Percentiles rank a stretch among this genome's conserved stretches.
phyloP scores from a whole-genome alignment of 768 basidiomycete genomes.

The Leccinum variicolor region DNA sequence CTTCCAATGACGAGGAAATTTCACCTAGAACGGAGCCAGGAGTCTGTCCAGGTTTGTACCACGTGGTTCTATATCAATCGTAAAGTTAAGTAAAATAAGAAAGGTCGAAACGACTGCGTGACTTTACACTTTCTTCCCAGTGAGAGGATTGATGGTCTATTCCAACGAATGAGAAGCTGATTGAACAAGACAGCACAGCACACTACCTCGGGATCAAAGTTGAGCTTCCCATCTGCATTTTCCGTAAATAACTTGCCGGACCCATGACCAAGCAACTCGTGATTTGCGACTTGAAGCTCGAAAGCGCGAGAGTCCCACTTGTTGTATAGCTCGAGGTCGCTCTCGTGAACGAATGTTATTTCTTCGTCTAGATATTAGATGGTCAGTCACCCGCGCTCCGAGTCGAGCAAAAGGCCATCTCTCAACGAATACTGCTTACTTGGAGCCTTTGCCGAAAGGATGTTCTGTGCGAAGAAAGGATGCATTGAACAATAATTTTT shows the following conservation, averaged over 20 bases:
- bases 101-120: not conserved
- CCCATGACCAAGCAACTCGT: conserved; percentile 85
- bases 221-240: conserved; percentile 68
- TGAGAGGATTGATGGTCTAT: conserved; percentile 79
- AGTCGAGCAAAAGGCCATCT: not conserved
- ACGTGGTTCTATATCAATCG: conserved; percentile 51
- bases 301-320: conserved; percentile 77
- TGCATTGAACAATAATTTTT: not conserved
- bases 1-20: conserved; percentile 88
- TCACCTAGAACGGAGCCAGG: conserved; percentile 80
- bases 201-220: conserved; percentile 73
- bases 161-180: not conserved
- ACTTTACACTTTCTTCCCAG: conserved; percentile 67
- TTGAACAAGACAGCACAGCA: conserved; percentile 3
- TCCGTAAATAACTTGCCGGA: conserved; percentile 84
- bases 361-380: conserved; percentile 55
- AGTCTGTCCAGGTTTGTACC: conserved; percentile 89
- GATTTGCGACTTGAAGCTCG: conserved; percentile 88
- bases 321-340: conserved; percentile 71
- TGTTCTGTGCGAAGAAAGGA: conserved; percentile 48
- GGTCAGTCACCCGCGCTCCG: not conserved
- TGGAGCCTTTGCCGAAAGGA: conserved; percentile 84
- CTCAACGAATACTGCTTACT: conserved; percentile 41
- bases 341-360: conserved; percentile 78
- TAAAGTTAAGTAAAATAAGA: not conserved